Percentiles rank a stretch among this genome's conserved stretches.
Conservation (phyloP, 495 filamentous ascomycete genomes). For the Trichoderma reesei region DNA sequence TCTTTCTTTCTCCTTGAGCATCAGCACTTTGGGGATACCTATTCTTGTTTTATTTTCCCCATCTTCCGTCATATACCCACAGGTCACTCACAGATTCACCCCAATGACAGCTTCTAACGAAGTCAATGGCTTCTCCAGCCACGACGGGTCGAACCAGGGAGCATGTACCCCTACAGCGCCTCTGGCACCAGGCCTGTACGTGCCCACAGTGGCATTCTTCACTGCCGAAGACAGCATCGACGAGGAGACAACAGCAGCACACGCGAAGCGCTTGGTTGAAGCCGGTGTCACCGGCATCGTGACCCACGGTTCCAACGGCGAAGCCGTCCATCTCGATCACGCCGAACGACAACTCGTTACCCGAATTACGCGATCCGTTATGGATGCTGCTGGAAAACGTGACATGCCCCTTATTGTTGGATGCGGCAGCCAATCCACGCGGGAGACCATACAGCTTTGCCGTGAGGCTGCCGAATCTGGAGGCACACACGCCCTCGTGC, state of each 20-base stretch:
- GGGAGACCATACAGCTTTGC: conserved; percentile 74
- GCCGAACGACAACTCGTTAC: conserved; percentile 63
- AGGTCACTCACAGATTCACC: not conserved
- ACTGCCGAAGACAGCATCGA: conserved; percentile 51
- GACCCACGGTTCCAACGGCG: conserved; percentile 81
- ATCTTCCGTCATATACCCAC: too few species aligned
- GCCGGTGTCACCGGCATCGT: conserved; percentile 66
- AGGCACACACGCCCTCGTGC: conserved; percentile 74
- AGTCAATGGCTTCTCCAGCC: not conserved
- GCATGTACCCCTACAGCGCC: not conserved
- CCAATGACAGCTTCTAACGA: not conserved
- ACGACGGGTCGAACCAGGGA: not conserved
- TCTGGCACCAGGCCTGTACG: conserved; percentile 44
- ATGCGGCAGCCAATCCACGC: conserved; percentile 73
- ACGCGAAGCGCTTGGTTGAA: conserved; percentile 60
- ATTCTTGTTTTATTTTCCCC: too few species aligned
- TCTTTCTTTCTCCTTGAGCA: too few species aligned
- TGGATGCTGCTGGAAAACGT: conserved; percentile 53
- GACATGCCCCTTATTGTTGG: conserved; percentile 75
- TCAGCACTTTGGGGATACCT: too few species aligned
- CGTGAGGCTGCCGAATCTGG: conserved; percentile 64
- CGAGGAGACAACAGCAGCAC: conserved; percentile 52
- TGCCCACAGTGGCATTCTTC: conserved; percentile 65
- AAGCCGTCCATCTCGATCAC: conserved; percentile 70
- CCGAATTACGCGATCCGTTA: conserved; percentile 60